Base-by-base conservation (phyloP, 495 filamentous ascomycete species). In the Ascodesmis nigricans region DNA sequence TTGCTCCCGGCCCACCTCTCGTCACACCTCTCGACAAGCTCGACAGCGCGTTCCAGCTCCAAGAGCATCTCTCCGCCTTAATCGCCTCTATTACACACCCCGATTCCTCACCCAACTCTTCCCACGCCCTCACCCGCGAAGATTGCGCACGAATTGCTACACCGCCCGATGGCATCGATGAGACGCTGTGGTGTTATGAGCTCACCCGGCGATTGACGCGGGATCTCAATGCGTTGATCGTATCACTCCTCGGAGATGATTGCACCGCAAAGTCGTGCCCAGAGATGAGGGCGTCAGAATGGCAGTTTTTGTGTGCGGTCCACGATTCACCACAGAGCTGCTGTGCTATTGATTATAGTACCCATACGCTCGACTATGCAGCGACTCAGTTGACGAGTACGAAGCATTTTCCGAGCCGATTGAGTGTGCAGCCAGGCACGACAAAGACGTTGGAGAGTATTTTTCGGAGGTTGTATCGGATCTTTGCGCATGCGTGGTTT, bases 401-500 rank as follows among this genome's bases (percentile, higher is more conserved):
- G 27, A 92, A 91, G 57, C 73, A 78, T 46, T 97, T 97, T 55
- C 87, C 87, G 1, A 83, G 75, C 40, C 65, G 87, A 35, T 64
- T 95, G 39, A 77, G 75, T 3, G 54, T 91, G 21, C 67, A 70
- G 10, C 55, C 62, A 10, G 47, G 46, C 14, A 75, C 70, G 1
- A 65, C 79, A 36, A 75, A 83, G 54, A 80, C 90, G 53, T 58
- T 97, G 20, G 76, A 78, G 31, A 93, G 91, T 54, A 83, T 97
- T 34, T 92, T 93, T 56, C 68, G 90, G 33, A 66, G 87, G 5
- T 65, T 95, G 32, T 91, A 97, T 54, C 67, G 87, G 29, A 93
- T 97, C 52, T 95, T 95, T 50, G 90, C 87, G 32, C 87, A 97
- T 47, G 87, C 87, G 7, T 97, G 87, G 87, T 97, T 92, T 54